Evolutionary conservation across 768 basidiomycete species (phyloP).

Genomic region (Rhodocollybia butyracea): DNA sequence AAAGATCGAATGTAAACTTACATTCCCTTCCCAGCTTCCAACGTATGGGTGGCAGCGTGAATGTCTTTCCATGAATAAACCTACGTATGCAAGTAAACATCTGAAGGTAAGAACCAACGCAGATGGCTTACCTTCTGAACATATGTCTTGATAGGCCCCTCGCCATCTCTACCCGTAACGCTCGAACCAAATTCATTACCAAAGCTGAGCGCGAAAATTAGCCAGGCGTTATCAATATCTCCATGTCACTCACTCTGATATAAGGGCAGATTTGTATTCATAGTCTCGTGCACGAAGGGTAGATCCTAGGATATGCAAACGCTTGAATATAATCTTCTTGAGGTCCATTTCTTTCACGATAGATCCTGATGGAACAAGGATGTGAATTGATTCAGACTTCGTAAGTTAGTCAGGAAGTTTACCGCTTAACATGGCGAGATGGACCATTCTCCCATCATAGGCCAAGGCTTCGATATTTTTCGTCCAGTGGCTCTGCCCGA

Average conservation of each 20-base stretch:
- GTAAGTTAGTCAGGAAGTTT: slow-evolving; percentile 9
- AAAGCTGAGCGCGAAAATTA: slow-evolving; percentile 38
- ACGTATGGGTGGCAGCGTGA: slow-evolving; percentile 75
- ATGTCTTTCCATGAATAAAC: slow-evolving; percentile 84
- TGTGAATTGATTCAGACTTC: background rate
- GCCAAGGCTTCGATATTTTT: slow-evolving; percentile 71
- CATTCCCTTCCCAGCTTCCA: slow-evolving; percentile 67
- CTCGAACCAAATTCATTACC: slow-evolving; percentile 48
- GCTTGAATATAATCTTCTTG: slow-evolving; percentile 71
- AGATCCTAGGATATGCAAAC: slow-evolving; percentile 84
- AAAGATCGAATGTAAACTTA: slow-evolving; percentile 20
- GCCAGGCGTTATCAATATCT: background rate
- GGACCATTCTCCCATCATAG: slow-evolving; percentile 70
- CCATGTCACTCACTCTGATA: slow-evolving; percentile 41
- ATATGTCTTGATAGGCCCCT: slow-evolving; percentile 64
- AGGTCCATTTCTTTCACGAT: slow-evolving; percentile 54
- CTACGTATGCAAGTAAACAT: slow-evolving; percentile 29
- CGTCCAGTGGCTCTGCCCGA: slow-evolving; percentile 70
- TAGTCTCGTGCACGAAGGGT: slow-evolving; percentile 73
- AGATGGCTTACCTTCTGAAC: slow-evolving; percentile 64
- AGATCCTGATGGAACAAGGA: slow-evolving; percentile 35
- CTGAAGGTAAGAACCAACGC: slow-evolving; percentile 11
- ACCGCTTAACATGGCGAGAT: slow-evolving; percentile 69
- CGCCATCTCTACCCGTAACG: slow-evolving; percentile 56
- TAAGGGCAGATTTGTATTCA: slow-evolving; percentile 73